Conservation (phyloP, 78 protist genomes). For the Dictyostelium capitatum region DNA sequence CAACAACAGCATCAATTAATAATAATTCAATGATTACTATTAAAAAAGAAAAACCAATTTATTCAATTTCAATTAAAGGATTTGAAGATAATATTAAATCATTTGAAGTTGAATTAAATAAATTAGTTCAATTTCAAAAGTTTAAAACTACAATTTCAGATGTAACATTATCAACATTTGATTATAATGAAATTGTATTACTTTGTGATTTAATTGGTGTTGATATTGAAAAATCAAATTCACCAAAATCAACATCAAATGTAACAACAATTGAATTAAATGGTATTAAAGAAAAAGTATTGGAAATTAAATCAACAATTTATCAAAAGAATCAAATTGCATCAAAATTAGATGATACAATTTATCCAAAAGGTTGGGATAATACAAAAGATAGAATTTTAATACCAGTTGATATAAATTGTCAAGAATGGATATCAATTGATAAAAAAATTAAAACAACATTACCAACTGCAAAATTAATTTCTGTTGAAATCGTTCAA, state of each 20-base stretch:
- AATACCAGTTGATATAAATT: not conserved
- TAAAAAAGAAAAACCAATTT: no score
- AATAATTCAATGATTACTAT: no score
- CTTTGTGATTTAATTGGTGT: not conserved
- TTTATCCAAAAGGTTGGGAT: conserved; percentile 10
- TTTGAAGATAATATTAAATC: no score
- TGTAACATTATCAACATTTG: not conserved
- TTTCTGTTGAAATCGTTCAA: conserved; percentile 1
- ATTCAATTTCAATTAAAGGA: not conserved
- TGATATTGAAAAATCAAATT: not conserved
- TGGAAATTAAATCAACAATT: not conserved
- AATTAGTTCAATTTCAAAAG: not conserved
- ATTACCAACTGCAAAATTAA: not conserved
- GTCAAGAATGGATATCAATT: not conserved
- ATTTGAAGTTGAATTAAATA: not conserved
- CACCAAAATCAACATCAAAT: no score
- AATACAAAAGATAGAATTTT: not conserved
- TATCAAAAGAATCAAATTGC: conserved; percentile 3
- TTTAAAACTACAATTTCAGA: not conserved
- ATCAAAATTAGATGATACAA: no score
- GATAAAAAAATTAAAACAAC: not conserved
- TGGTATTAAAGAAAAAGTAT: not conserved
- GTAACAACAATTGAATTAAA: not conserved
- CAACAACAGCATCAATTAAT: no score
- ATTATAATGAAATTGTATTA: not conserved